phyloP scores from a whole-genome alignment of 176 grass and related monocot genomes.

The Carex scoparia region DNA sequence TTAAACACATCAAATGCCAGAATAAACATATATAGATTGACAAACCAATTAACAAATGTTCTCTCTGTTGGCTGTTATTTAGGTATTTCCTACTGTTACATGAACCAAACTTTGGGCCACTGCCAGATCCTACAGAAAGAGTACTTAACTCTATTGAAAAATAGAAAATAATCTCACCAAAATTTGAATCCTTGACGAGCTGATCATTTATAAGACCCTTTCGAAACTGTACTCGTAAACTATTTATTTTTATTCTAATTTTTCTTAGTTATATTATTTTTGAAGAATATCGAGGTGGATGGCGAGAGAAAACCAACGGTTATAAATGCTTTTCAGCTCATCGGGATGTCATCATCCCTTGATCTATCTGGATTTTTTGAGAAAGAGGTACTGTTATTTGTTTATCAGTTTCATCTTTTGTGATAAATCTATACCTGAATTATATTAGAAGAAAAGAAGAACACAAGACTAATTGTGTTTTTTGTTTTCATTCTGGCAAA shows the following conservation, averaged over 20 bases:
- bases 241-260: background rate
- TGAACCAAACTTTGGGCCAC: background rate
- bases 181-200: background rate
- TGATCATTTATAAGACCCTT: background rate
- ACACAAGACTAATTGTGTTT: background rate
- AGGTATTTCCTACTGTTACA: background rate
- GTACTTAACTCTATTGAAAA: too few relatives aligned
- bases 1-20: background rate
- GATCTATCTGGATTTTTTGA: conserved; percentile 90
- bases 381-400: conserved; percentile 54
- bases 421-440: too few relatives aligned
- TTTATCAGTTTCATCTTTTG: background rate
- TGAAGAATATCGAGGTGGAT: conserved; percentile 36
- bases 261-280: conserved; percentile 14
- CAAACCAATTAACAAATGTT: too few relatives aligned
- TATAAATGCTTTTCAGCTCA: conserved; percentile 91
- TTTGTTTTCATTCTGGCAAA: conserved; percentile 24
- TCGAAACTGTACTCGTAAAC: background rate
- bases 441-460: background rate
- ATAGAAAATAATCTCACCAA: too few relatives aligned
- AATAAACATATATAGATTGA: background rate
- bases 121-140: too few relatives aligned
- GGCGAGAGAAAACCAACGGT: conserved; percentile 25
- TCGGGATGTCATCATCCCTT: conserved; percentile 85
- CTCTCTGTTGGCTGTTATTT: too few relatives aligned